phyloP scores from a whole-genome alignment of 2,329 filamentous ascomycete species.

The Fusarium sp. region DNA sequence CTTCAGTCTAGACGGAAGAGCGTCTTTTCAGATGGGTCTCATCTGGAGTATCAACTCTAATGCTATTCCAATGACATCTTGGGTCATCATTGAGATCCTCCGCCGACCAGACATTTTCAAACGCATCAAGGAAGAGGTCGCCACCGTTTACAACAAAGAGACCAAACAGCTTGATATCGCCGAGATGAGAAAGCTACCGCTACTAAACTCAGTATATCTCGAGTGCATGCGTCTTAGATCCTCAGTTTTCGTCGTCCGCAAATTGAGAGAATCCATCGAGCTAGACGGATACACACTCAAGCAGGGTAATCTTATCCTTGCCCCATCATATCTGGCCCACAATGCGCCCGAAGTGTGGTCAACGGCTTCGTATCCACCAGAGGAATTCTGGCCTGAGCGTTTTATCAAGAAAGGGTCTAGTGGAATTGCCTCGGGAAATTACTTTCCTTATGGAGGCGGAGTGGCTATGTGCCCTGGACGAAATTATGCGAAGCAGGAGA shows the following conservation, averaged over 20 bases:
- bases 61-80: constrained; percentile 42
- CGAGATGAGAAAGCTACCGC: constrained; percentile 28
- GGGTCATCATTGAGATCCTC: constrained; percentile 40
- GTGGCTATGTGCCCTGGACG: constrained; percentile 44
- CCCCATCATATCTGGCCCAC: constrained; percentile 40
- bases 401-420: constrained; percentile 31
- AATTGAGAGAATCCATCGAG: constrained; percentile 37
- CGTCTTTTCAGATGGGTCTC: constrained; percentile 41
- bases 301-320: constrained; percentile 38
- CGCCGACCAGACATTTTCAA: constrained; percentile 34
- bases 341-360: constrained; percentile 37
- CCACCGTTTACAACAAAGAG: constrained; percentile 12
- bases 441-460: constrained; percentile 44
- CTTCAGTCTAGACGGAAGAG: constrained; percentile 35
- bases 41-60: constrained; percentile 44
- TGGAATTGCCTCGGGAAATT: constrained; percentile 34
- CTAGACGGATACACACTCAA: constrained; percentile 39
- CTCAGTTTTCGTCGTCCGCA: constrained; percentile 39
- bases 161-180: constrained; percentile 18
- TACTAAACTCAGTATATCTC: constrained; percentile 38
- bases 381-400: constrained; percentile 41
- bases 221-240: constrained; percentile 40
- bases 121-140: constrained; percentile 26
- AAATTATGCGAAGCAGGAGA: constrained; percentile 45
- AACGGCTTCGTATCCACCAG: constrained; percentile 16